Evolutionary conservation across 805 yeast species (phyloP), one percentile per base, ranked within the genome.

Genomic region (Candida bentonensis): DNA sequence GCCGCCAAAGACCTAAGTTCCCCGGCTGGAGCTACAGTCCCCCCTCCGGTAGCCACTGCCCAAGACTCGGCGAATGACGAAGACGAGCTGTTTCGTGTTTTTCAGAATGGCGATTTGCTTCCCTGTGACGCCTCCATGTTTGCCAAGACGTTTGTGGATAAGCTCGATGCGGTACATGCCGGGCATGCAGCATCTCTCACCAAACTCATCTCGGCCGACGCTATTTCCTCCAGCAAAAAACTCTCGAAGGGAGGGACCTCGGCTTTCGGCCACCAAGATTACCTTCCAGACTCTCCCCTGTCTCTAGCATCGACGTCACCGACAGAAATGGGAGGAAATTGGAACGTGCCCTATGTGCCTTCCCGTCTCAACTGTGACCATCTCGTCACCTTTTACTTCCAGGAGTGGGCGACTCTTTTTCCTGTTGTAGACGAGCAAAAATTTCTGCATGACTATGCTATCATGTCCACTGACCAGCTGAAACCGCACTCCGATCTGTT

Each of bases 351-450:
- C 17, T 42, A 51, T 21, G 52, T 76, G 22, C 76, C 76, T 2
- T 65, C 79, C 21, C 69, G 79, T 45, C 58, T 75, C 21, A 75
- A 76, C 46, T 59, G 84, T 46, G 95, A 87, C 59, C 76, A 77
- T 22, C 68, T 83, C 23, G 70, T 82, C 17, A 70, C 81, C 0
- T 57, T 76, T 2, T 87, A 73, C 56, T 86, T 85, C 61, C 78
- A 76, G 49, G 79, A 81, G 46, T 87, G 95, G 94, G 79, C 82
- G 23, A 68, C 73, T 22, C 61, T 76, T 3, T 66, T 79, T 21
- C 94, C 95, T 0, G 67, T 84, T 15, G 55, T 87, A 44, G 84
- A 83, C 57, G 76, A 76, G 49, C 73, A 73, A 39, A 70, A 76
- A n/a, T 87, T 87, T 53, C 66, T 80, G 56, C 64, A 40, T 44